These are phyloP conservation scores for Saccharomycopsis crataegensis DNA, from an alignment of 1,139 yeast species.

Conservation along the genomic window DNA sequence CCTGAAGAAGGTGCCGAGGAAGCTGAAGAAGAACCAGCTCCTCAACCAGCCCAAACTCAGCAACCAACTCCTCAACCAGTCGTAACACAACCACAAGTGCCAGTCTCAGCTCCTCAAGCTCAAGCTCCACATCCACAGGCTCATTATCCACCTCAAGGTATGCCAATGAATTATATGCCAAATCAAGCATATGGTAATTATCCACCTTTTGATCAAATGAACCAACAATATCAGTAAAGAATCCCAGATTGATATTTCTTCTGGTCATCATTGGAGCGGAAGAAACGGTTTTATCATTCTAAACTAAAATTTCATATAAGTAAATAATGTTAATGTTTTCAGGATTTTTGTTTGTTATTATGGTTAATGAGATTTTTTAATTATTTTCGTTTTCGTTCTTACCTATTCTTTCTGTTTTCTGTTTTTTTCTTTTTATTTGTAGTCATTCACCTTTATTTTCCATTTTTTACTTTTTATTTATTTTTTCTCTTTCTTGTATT, in stretches of 20 bases:
- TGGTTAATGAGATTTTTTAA: not conserved
- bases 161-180: conserved; percentile 17
- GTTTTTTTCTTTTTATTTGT: not conserved
- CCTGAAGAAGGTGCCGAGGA: conserved; percentile 70
- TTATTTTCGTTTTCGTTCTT: not conserved
- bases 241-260: not conserved
- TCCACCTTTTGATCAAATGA: conserved; percentile 16
- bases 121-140: conserved; percentile 21
- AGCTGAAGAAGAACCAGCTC: conserved; percentile 36
- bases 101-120: conserved; percentile 22
- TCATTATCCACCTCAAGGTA: conserved; percentile 6
- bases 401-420: not conserved
- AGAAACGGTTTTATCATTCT: too few species aligned
- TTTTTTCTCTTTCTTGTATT: not conserved
- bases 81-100: conserved; percentile 28
- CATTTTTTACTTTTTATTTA: not conserved
- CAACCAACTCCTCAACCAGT: conserved; percentile 15
- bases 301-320: too few species aligned
- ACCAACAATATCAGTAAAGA: conserved; percentile 8
- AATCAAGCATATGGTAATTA: conserved; percentile 10
- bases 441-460: not conserved
- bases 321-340: too few species aligned
- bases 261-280: too few species aligned
- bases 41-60: conserved; percentile 23
- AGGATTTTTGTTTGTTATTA: too few species aligned